phyloP scores from a whole-genome alignment of 306 rosid species.

The Coriaria nepalensis region DNA sequence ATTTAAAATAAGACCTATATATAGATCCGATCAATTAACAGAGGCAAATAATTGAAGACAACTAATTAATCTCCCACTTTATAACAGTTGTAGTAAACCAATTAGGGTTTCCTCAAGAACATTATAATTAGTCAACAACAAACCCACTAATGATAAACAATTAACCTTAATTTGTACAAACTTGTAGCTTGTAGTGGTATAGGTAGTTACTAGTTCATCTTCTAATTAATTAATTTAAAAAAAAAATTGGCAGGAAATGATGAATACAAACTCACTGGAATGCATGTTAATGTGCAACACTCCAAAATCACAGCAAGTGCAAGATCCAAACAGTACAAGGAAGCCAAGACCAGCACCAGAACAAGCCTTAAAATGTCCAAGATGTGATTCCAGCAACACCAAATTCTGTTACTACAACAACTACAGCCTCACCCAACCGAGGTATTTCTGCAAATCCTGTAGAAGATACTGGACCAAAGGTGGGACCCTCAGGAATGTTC shows the following conservation, averaged over 20 bases:
- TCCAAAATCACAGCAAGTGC: slow-evolving; percentile 42
- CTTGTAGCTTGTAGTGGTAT: no score
- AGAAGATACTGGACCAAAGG: slow-evolving; percentile 99
- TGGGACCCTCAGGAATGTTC: slow-evolving; percentile 89
- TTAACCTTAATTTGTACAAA: no score
- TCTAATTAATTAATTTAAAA: no score
- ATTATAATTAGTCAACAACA: no score
- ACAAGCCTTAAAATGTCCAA: slow-evolving; percentile 75
- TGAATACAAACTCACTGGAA: slow-evolving; percentile 48
- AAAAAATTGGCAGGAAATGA: slow-evolving; percentile 59
- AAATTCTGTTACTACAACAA: slow-evolving; percentile 98
- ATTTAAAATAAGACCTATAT: no score
- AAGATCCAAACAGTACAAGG: slow-evolving; percentile 14
- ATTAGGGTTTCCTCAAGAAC: no score
- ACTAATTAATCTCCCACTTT: no score
- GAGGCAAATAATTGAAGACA: no score
- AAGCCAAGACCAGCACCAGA: slow-evolving; percentile 77
- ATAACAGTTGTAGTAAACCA: no score
- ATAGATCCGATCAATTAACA: no score
- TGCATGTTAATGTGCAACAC: slow-evolving; percentile 44
- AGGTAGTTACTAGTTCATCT: no score
- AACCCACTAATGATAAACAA: no score
- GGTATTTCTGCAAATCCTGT: slow-evolving; percentile 94
- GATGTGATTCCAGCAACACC: slow-evolving; percentile 90
- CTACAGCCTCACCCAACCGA: slow-evolving; percentile 86